Conservation (phyloP, 1,284 basidiomycete species). For the Ustilago hordei region DNA sequence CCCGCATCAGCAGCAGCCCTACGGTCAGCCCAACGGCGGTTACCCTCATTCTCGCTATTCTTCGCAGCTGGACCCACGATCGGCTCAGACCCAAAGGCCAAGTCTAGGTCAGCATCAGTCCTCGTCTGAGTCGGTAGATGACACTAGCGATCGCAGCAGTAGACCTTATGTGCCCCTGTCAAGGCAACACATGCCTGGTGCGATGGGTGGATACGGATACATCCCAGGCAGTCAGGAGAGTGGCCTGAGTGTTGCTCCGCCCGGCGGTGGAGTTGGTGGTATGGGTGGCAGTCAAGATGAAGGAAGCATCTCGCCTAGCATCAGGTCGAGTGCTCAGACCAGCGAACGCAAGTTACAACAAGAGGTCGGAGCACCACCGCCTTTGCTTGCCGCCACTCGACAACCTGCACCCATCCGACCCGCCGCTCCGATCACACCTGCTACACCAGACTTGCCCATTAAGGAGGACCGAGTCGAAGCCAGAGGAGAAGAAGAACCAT, state of each 20-base stretch:
- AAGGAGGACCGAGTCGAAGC: constrained; percentile 34
- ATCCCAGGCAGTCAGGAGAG: constrained; percentile 66
- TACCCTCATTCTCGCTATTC: constrained; percentile 24
- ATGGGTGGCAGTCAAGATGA: constrained; percentile 40
- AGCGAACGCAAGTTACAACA: constrained; percentile 18
- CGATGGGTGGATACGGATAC: constrained; percentile 62
- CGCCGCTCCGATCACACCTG: neutral
- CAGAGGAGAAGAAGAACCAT: constrained; percentile 41
- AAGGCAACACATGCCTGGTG: constrained; percentile 39
- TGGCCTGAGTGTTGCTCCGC: constrained; percentile 45
- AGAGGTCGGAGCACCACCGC: constrained; percentile 33
- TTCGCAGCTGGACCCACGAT: constrained; percentile 19
- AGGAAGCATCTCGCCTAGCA: constrained; percentile 56
- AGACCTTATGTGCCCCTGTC: constrained; percentile 7
- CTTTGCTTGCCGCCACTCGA: constrained; percentile 5
- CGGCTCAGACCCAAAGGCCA: constrained; percentile 21
- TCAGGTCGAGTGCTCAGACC: constrained; percentile 55
- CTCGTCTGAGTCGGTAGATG: constrained; percentile 43
- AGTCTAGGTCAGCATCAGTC: constrained; percentile 28
- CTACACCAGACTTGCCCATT: neutral
- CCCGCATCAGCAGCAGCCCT: constrained; percentile 1
- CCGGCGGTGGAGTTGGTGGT: constrained; percentile 17
- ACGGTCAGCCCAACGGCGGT: constrained; percentile 3
- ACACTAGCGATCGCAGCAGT: constrained; percentile 20
- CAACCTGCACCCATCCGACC: neutral